These are phyloP conservation scores for Flaveria bidentis DNA, from an alignment of 129 eudicot species.

Conservation along the genomic window DNA sequence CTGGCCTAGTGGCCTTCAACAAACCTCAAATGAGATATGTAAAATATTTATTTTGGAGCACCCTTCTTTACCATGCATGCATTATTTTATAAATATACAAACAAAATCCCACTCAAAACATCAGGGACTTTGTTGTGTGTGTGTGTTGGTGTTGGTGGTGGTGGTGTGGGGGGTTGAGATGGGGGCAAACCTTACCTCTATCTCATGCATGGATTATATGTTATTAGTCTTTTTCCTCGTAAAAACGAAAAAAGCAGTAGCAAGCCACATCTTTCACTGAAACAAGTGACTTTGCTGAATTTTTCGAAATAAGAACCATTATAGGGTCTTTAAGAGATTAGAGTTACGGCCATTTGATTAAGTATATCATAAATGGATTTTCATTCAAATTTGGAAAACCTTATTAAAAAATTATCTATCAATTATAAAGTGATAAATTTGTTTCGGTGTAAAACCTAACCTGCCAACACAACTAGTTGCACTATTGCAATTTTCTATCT, in stretches of 20 bases:
- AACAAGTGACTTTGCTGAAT: neutral
- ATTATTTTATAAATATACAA: too few relatives aligned
- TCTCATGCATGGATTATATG: neutral
- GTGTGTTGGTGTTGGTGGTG: too few relatives aligned
- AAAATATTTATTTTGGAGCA: too few relatives aligned
- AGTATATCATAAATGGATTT: neutral
- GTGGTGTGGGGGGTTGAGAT: too few relatives aligned
- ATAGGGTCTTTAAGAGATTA: neutral
- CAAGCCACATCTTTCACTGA: neutral
- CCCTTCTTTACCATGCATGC: too few relatives aligned
- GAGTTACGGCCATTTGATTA: neutral
- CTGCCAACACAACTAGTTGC: neutral
- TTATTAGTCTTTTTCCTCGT: neutral
- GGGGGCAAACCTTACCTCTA: too few relatives aligned
- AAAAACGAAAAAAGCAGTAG: neutral
- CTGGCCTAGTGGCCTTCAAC: conserved; percentile 18
- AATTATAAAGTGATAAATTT: neutral
- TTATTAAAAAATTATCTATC: neutral
- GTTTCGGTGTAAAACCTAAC: neutral
- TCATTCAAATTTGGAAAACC: neutral
- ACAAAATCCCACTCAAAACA: too few relatives aligned
- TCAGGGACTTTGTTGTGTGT: too few relatives aligned
- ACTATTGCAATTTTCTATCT: neutral
- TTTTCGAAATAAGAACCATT: neutral
- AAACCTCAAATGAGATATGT: neutral